Base-by-base conservation (phyloP, 1,284 basidiomycete species). In the Pulveroboletus sp. region DNA sequence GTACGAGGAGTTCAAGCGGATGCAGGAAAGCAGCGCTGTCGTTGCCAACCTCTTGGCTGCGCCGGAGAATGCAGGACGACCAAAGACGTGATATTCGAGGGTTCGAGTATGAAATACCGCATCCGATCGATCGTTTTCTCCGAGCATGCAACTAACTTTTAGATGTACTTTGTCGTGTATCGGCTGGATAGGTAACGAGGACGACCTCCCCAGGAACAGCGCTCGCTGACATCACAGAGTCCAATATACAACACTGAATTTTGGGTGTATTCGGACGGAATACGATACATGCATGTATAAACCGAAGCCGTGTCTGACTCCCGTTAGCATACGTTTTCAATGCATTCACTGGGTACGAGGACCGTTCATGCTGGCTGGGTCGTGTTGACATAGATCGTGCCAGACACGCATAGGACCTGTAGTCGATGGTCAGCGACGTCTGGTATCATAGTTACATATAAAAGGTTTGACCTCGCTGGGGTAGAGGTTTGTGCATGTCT, bases 401-500 rank as follows among this genome's bases (percentile, higher is more conserved):
- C 54, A 10, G 66, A 67, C 24, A 66, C 65, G 45, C 65, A 71
- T 24, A 67, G n/a, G 20, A 71, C 66, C 66, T 71, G 43, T 40
- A n/a, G 20, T 39, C 20, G 12, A 31, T 14, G 2, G 39, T 68
- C 31, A 60, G 43, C 35, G 6, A 39, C n/a, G n/a, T 51, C 24
- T 4, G 14, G 22, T n/a, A 29, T 28, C n/a, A 24, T 11, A 14
- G 28, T 14, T 1, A 33, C 12, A 17, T 17, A 22, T 2, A 57
- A 49, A 31, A 44, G n/a, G 4, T 10, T 20, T 26, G 20, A 72
- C 68, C 74, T 81, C 78, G 51, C 65, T 72, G 40, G 72, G 63
- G 63, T 78, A 78, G 25, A 83, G 74, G 69, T 83, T 82, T 29
- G 68, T 71, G 71, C 84, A 86, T 5, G 46, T 65, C 9, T 65